These are phyloP conservation scores for Apiotrichum mycotoxinovorans DNA, from an alignment of 1,284 basidiomycete species.

Conservation along the genomic window DNA sequence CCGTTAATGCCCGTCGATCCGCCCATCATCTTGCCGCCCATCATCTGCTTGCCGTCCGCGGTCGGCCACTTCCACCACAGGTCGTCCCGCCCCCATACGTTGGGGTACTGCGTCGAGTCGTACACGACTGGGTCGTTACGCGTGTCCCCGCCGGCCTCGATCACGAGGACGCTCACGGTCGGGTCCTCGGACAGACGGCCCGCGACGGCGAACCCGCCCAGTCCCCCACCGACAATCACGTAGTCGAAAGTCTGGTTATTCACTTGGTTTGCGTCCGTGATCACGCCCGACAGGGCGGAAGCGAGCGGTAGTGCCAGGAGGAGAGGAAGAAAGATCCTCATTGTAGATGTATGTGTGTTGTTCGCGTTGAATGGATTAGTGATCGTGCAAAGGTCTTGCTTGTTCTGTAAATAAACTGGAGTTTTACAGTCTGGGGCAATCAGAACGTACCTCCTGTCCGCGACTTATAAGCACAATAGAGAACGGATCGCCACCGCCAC, in stretches of 20 bases:
- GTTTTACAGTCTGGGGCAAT: no score
- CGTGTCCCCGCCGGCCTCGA: slow-evolving; percentile 28
- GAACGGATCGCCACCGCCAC: no score
- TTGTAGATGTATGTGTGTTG: neutral
- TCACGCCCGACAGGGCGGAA: slow-evolving; percentile 1
- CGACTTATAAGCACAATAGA: no score
- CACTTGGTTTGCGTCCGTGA: neutral
- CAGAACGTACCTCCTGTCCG: no score
- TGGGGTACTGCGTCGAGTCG: slow-evolving; percentile 20
- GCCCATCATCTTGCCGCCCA: slow-evolving; percentile 20
- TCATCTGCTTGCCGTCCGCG: slow-evolving; percentile 18
- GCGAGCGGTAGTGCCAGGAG: neutral
- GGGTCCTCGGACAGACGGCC: slow-evolving; percentile 12
- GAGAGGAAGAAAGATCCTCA: neutral
- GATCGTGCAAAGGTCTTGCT: no score
- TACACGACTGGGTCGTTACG: slow-evolving; percentile 21
- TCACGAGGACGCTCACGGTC: slow-evolving; percentile 12
- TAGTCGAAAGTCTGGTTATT: slow-evolving; percentile 12
- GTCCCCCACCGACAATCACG: slow-evolving; percentile 15
- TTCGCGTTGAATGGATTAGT: no score
- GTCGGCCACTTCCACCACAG: slow-evolving; percentile 22
- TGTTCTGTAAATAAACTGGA: no score
- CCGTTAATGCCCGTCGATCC: slow-evolving; percentile 33
- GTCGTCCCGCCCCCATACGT: slow-evolving; percentile 16
- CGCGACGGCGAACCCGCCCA: slow-evolving; percentile 13